A percentile compares a stretch with the other conserved stretches of the same genome.
phyloP scores from a whole-genome alignment of 768 basidiomycete species.

The Mycena rosella region DNA sequence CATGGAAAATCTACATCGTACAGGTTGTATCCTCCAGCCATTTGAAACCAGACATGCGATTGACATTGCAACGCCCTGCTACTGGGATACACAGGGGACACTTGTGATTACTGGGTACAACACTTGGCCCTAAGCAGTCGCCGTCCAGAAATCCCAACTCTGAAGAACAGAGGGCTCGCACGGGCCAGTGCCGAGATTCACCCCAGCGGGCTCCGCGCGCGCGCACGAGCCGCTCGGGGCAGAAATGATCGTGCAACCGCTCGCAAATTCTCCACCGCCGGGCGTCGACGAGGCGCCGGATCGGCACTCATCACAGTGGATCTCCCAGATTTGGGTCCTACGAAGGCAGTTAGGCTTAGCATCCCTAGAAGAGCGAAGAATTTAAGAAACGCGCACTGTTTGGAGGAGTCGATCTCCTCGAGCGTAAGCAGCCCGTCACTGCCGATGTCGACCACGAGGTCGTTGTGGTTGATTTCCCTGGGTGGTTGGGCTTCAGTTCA shows the following conservation, averaged over 20 bases:
- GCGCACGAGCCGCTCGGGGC: conserved; percentile 13
- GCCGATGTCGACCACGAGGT: conserved; percentile 16
- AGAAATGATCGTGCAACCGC: conserved; percentile 18
- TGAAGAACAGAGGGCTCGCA: conserved; percentile 7
- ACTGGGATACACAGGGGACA: too few species aligned
- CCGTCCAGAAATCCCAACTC: conserved; percentile 27
- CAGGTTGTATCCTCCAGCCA: too few species aligned
- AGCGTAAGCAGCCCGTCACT: background rate
- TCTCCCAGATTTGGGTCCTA: conserved; percentile 24
- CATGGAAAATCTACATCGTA: too few species aligned
- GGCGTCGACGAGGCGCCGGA: conserved; percentile 18
- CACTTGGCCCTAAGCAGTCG: too few species aligned
- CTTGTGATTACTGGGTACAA: too few species aligned
- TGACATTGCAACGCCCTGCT: too few species aligned
- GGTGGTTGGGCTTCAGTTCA: too few species aligned
- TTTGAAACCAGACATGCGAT: too few species aligned
- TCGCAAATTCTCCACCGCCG: conserved; percentile 24
- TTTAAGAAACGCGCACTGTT: background rate
- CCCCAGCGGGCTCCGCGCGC: background rate
- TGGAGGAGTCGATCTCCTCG: background rate
- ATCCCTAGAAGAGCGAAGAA: background rate
- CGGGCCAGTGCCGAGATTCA: background rate
- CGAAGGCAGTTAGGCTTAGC: background rate
- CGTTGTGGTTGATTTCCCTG: conserved; percentile 22
- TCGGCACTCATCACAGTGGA: conserved; percentile 13